A percentile compares a stretch with the other conserved stretches of the same genome.
Conservation (phyloP, 2,329 filamentous ascomycete species). For the Pseudopithomyces chartarum region DNA sequence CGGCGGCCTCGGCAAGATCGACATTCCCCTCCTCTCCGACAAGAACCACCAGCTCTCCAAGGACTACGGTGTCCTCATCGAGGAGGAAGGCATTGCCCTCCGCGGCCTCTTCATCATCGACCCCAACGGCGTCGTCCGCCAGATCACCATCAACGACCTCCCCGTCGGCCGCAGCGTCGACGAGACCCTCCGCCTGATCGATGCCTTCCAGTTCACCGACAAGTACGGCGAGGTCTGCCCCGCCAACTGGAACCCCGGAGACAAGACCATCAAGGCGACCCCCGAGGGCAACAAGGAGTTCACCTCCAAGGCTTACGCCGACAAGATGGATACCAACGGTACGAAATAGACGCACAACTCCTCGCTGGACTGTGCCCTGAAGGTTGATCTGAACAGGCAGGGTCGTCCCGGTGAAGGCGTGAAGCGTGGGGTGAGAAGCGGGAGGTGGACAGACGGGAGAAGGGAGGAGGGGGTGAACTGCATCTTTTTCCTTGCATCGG, state of each 20-base stretch:
- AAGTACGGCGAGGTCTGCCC: slow-evolving; percentile 52
- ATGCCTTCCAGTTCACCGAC: slow-evolving; percentile 55
- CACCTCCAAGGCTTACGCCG: slow-evolving; percentile 40
- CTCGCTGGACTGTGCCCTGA: not conserved
- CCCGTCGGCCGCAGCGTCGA: slow-evolving; percentile 68
- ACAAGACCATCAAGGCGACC: slow-evolving; percentile 48
- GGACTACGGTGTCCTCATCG: slow-evolving; percentile 67
- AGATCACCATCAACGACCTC: slow-evolving; percentile 70
- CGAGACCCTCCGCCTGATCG: slow-evolving; percentile 63
- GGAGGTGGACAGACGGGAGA: no score
- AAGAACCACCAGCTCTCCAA: slow-evolving; percentile 65
- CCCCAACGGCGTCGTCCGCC: slow-evolving; percentile 63
- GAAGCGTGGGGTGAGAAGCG: not conserved
- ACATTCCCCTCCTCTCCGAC: slow-evolving; percentile 67
- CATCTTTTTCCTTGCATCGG: not conserved
- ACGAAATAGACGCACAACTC: slow-evolving; percentile 12
- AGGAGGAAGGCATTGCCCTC: slow-evolving; percentile 67
- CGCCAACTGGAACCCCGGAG: slow-evolving; percentile 49
- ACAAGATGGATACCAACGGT: slow-evolving; percentile 44
- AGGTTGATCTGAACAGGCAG: not conserved
- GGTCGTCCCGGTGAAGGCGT: not conserved
- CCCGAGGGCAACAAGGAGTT: slow-evolving; percentile 47
- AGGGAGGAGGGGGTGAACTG: not conserved
- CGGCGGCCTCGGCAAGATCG: slow-evolving; percentile 65
- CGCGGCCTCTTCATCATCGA: slow-evolving; percentile 70